Base-by-base conservation (phyloP, 2,329 filamentous ascomycete species). In the Stenocarpella maydis region DNA sequence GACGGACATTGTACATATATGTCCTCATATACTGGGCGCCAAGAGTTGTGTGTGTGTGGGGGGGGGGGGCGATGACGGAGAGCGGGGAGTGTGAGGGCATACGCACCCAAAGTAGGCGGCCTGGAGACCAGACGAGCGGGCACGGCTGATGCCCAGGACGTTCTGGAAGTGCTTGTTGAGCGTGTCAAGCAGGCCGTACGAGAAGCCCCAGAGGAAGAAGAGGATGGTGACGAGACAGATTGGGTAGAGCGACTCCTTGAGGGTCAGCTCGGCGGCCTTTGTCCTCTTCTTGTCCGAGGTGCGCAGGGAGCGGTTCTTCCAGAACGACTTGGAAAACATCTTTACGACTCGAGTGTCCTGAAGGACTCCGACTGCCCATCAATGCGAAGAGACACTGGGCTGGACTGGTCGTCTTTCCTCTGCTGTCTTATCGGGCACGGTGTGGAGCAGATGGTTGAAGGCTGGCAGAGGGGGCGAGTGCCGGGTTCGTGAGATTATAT, bases 231-330 rank as follows among this genome's bases (percentile, higher is more conserved):
- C 91, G 5, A 94, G 83, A 67, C 82, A 82, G 54, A 93, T 84
- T 3, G 91, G 91, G 73, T 87, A 86, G 65, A 93, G 83, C 15
- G 90, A 93, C 75, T 92, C 84, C 65, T 88, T 83, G 37, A 92
- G 77, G 0, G 90, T 92, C 71, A 93, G 81, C 77, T 91, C 81
- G 10, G 83, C 82, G 1, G 82, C 82, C 60, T 75, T 80, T 19
- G 82, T 85, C 53, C 79, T 77, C 71, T 77, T 75, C 65, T 78
- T 73, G 68, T 84, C 82, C 66, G 80, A 79, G 71, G 81, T 80
- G 71, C 80, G 82, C 72, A 85, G 81, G 53, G 83, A 83, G 47
- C 83, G 80, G 55, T 77, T 77, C 75, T 79, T 81, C 75, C 84
- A 72, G 74, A 85, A 86, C 26, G 79, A 77, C 50, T 81, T 82